A percentile compares a stretch with the other conserved stretches of the same genome.
Evolutionary conservation across 768 basidiomycete genomes (phyloP).

Genomic region (Amylocystis lapponica): DNA sequence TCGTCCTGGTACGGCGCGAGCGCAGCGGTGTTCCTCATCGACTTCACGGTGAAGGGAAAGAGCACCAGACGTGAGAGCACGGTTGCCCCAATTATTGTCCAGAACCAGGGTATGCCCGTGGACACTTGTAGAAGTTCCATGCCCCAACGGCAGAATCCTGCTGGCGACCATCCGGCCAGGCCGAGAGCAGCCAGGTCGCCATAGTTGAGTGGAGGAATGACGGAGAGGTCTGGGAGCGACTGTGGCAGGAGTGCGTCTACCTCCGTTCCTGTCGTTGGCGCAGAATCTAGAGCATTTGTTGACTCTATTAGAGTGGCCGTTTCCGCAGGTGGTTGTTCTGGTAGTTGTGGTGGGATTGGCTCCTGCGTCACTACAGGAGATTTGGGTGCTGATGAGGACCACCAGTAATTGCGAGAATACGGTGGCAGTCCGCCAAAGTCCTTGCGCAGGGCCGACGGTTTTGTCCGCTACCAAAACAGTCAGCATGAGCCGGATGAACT

Average conservation of each 20-base stretch:
- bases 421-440: slow-evolving; percentile 2
- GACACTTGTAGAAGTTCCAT: slow-evolving; percentile 66
- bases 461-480: slow-evolving; percentile 1
- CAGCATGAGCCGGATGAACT: neutral
- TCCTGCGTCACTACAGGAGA: neutral
- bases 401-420: slow-evolving; percentile 13
- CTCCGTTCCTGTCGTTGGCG: slow-evolving; percentile 4
- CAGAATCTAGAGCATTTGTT: slow-evolving; percentile 5
- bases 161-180: slow-evolving; percentile 56
- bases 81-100: slow-evolving; percentile 67
- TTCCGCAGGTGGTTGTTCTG: slow-evolving; percentile 10
- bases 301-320: slow-evolving; percentile 5
- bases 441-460: neutral
- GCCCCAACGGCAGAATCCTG: slow-evolving; percentile 55
- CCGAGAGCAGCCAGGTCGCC: slow-evolving; percentile 72
- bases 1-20: slow-evolving; percentile 56
- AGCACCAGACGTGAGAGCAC: slow-evolving; percentile 54
- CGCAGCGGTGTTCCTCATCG: slow-evolving; percentile 51
- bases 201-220: slow-evolving; percentile 43
- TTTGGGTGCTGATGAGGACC: slow-evolving; percentile 13
- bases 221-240: slow-evolving; percentile 8
- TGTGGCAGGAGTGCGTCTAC: slow-evolving; percentile 4
- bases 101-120: slow-evolving; percentile 77
- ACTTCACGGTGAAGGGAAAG: slow-evolving; percentile 54
- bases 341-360: neutral